phyloP scores from a whole-genome alignment of 225 moss, liverwort and hornwort genomes.

The Marchantia paleacea region DNA sequence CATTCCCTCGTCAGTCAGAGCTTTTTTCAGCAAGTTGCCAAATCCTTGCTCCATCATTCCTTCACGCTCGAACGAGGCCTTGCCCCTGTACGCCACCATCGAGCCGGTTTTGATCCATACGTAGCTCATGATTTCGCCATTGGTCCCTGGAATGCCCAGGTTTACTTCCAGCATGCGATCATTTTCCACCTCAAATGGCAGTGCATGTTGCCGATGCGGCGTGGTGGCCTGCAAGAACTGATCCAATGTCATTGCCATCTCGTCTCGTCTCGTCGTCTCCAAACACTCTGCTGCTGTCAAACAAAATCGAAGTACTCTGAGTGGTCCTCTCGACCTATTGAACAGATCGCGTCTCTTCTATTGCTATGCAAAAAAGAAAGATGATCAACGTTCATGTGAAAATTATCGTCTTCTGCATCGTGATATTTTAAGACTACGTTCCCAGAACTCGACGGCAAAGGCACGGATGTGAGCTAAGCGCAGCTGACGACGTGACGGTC shows the following conservation, averaged over 20 bases:
- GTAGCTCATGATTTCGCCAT: slow-evolving; percentile 38
- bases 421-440: no score
- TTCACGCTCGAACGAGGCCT: slow-evolving; percentile 56
- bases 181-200: slow-evolving; percentile 56
- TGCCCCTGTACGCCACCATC: slow-evolving; percentile 72
- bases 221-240: slow-evolving; percentile 39
- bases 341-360: no score
- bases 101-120: slow-evolving; percentile 70
- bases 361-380: no score
- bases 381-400: no score
- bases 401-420: no score
- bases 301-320: no score
- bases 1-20: slow-evolving; percentile 47
- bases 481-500: no score
- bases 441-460: no score
- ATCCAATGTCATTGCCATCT: slow-evolving; percentile 24
- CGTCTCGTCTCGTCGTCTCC: no score
- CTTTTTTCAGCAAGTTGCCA: slow-evolving; percentile 62
- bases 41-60: slow-evolving; percentile 55
- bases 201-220: slow-evolving; percentile 35
- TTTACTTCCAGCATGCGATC: slow-evolving; percentile 65
- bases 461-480: no score
- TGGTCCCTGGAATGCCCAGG: slow-evolving; percentile 44
- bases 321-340: no score
- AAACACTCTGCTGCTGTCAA: no score